Conservation (phyloP, 2,329 filamentous ascomycete genomes). For the Diplodia seriata region DNA sequence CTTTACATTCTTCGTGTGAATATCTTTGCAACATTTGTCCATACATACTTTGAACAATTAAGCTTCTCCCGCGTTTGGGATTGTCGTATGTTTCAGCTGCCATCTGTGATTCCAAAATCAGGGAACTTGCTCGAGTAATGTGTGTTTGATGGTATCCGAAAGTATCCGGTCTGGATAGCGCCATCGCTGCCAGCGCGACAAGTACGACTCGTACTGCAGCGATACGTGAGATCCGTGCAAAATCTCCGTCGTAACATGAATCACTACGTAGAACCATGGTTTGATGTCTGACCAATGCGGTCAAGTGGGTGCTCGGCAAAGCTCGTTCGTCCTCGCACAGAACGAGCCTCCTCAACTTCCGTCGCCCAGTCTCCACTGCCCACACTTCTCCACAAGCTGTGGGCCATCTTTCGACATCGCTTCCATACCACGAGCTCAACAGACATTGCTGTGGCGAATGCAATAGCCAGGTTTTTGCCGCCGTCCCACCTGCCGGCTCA, state of each 20-base stretch:
- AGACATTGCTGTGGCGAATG: not conserved
- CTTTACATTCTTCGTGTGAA: slow-evolving; percentile 21
- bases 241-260: slow-evolving; percentile 16
- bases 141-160: not conserved
- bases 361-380: not conserved
- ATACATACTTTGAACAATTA: not conserved
- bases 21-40: slow-evolving; percentile 7
- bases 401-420: not conserved
- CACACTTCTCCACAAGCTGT: not conserved
- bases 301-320: not conserved
- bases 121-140: not conserved
- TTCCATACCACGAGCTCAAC: not conserved
- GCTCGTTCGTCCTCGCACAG: not conserved
- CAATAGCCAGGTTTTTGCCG: not conserved
- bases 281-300: not conserved
- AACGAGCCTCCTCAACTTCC: slow-evolving; percentile 1
- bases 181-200: not conserved
- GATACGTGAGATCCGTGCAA: not conserved
- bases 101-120: not conserved
- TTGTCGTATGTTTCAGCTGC: not conserved
- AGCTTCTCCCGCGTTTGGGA: not conserved
- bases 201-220: not conserved
- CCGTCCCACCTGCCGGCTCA: slow-evolving; percentile 6
- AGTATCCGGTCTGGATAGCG: not conserved
- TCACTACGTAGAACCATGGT: slow-evolving; percentile 3